A percentile compares a stretch with the other conserved stretches of the same genome.
Conservation (phyloP, 768 basidiomycete genomes). For the Lyophyllum shimeji region DNA sequence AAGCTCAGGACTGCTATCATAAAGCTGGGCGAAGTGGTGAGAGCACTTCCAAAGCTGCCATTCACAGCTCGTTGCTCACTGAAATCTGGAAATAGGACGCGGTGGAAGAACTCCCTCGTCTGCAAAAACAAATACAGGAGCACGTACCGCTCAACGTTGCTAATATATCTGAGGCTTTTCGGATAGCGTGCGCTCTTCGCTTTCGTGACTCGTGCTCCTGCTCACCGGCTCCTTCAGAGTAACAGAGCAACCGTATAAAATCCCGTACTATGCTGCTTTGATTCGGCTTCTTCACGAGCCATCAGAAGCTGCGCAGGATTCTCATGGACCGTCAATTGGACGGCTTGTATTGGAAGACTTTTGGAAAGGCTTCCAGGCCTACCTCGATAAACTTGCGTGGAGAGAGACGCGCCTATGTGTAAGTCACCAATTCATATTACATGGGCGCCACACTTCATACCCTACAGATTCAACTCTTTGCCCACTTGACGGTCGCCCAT, state of each 20-base stretch:
- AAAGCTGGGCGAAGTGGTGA: conserved; percentile 80
- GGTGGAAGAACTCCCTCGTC: conserved; percentile 62
- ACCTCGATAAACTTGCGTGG: conserved; percentile 89
- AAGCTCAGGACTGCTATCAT: conserved; percentile 66
- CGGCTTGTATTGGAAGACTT: conserved; percentile 83
- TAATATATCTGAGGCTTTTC: conserved; percentile 70
- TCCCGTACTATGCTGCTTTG: conserved; percentile 83
- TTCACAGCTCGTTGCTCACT: conserved; percentile 7
- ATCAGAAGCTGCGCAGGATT: conserved; percentile 31
- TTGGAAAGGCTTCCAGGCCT: conserved; percentile 87
- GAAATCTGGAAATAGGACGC: conserved; percentile 50
- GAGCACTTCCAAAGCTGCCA: conserved; percentile 22
- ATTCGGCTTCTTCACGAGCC: conserved; percentile 65
- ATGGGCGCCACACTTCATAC: not conserved
- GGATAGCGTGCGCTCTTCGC: conserved; percentile 54
- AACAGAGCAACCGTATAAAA: conserved; percentile 93
- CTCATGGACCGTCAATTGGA: conserved; percentile 54
- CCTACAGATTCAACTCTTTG: conserved; percentile 87
- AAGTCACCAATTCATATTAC: conserved; percentile 30
- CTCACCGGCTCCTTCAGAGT: conserved; percentile 44
- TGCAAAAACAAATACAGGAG: conserved; percentile 67
- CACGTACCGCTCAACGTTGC: conserved; percentile 58
- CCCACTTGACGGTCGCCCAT: conserved; percentile 76
- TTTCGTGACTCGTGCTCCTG: not conserved
- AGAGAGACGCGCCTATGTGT: conserved; percentile 87